Evolutionary conservation across 2,329 filamentous ascomycete species (phyloP), one percentile per base, ranked within the genome.

Genomic region (Rugonectria rugulosa): DNA sequence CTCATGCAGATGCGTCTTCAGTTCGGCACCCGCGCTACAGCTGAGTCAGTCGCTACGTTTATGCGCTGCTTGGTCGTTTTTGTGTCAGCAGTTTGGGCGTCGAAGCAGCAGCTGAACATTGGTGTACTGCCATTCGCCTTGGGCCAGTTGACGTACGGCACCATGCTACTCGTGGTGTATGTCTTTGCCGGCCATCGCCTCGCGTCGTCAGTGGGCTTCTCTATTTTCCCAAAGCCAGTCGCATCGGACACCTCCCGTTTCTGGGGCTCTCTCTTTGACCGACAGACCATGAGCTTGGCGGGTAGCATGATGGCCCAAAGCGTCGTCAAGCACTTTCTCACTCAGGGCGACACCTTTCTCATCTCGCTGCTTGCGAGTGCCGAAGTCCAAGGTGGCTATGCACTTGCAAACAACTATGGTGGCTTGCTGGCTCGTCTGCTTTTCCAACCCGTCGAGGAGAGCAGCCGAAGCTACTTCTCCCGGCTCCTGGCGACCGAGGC

Each of bases 391-490:
- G 95, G 95, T 12, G 87, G 92, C 29, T 99, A 98, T 70, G 92
- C 93, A 0, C 82, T 99, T 5, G 95, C 94, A 47, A 92, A 92
- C 66, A 99, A 98, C 73, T 99, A 95, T 71, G 95, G 95, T 19
- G 91, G 93, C 3, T 83, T 99, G 0, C 78, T 96, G 23, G 95
- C 95, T 0, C 86, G 95, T 3, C 85, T 98, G 61, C 78, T 99
- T 45, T 94, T 99, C 72, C 95, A 98, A 68, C 96, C 95, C 7
- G 86, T 99, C 56, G 95, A 99, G 73, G 96, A 99, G 74, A 94
- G 89, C 71, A 93, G 90, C 61, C 88, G 96, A 32, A 92, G 88
- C 69, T 88, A 97, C 70, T 97, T 98, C 57, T 93, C 92, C 47
- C 89, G 89, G 27, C 79, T 97, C 1, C 85, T 97, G 19, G 73